Percentiles rank a stretch among this genome's conserved stretches.
Evolutionary conservation across 148 eudicot species (phyloP).

Genomic region (Fagopyrum esculentum): DNA sequence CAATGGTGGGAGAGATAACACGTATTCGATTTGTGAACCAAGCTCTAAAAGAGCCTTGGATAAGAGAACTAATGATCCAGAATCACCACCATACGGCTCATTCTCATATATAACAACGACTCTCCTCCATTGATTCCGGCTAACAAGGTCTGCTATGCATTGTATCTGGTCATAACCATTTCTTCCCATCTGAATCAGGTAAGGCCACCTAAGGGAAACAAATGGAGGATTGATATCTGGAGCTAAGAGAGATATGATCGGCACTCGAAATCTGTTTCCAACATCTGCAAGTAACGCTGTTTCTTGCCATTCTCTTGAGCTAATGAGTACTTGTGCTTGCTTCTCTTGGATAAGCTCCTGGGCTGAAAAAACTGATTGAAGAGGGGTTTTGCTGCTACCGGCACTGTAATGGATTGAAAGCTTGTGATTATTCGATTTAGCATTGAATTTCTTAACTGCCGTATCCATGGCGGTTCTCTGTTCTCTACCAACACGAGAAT

Average conservation of each 20-base stretch:
- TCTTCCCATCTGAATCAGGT: constrained; percentile 12
- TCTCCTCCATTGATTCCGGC: constrained; percentile 13
- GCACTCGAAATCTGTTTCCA: constrained; percentile 14
- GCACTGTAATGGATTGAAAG: neutral
- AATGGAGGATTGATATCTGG: constrained; percentile 7
- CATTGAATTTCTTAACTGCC: constrained; percentile 4
- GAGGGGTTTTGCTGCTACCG: neutral
- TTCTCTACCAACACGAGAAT: constrained; percentile 12
- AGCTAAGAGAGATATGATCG: constrained; percentile 15
- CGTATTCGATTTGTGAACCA: constrained; percentile 13
- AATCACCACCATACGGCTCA: constrained; percentile 4
- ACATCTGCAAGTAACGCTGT: constrained; percentile 14
- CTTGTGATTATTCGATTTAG: constrained; percentile 6
- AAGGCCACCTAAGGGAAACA: constrained; percentile 12
- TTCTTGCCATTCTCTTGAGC: constrained; percentile 18
- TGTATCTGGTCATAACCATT: neutral
- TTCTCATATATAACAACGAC: constrained; percentile 17
- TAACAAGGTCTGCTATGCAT: constrained; percentile 14
- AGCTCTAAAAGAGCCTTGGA: constrained; percentile 7
- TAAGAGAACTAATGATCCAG: neutral
- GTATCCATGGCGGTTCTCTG: constrained; percentile 14
- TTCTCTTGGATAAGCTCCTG: constrained; percentile 15
- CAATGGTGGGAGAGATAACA: constrained; percentile 13
- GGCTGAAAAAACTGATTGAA: constrained; percentile 13
- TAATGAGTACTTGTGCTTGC: constrained; percentile 9